Evolutionary conservation across 257 asterid species (phyloP), one percentile per base, ranked within the genome.

Genomic region (Cruciata laevipes): DNA sequence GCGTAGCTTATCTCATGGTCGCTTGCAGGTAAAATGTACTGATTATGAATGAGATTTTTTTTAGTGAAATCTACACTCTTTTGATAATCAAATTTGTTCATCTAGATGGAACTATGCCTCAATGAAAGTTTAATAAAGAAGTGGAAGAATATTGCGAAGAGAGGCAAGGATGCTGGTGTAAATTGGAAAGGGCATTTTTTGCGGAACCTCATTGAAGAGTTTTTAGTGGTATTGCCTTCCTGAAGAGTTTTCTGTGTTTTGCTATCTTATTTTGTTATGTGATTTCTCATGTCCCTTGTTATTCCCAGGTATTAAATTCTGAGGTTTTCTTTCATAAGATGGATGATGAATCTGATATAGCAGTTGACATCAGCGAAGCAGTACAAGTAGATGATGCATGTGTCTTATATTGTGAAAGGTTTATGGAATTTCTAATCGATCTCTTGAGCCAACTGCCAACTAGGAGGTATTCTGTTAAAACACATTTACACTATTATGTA

Each of bases 371-470:
- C 25, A 75, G 72, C 73, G 89, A 52, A 66, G 52, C 70, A 73
- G 86, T 73, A 71, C 75, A 68, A 73, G 85, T 76, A 73, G 74
- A 87, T 76, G 96, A 84, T 78, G 90, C 97, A 35, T 82, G 83
- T 75, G 69, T 90, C 76, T 83, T 94, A 68, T 94, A 90, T 62
- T 94, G 97, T 69, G 99, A 90, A 82, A 83, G 99, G 74, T 94
- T 94, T 81, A 86, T 94, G 95, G 99, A 94, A 76, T 85, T 94
- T 76, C 95, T 94, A 68, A 94, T 94, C 80, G 99, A 94, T 85
- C 96, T 94, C 78, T 82, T 94, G 87, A 94, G 99, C 86, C 99
- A 94, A 80, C 85, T 94, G 69, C 97, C 99, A 37, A 94, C 99
- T 25, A 83, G 99, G 78, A 94, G 99, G 99, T 93, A 24, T 30